These are phyloP conservation scores for Ormosia semicastrata DNA, from an alignment of 306 rosid species.

Conservation along the genomic window DNA sequence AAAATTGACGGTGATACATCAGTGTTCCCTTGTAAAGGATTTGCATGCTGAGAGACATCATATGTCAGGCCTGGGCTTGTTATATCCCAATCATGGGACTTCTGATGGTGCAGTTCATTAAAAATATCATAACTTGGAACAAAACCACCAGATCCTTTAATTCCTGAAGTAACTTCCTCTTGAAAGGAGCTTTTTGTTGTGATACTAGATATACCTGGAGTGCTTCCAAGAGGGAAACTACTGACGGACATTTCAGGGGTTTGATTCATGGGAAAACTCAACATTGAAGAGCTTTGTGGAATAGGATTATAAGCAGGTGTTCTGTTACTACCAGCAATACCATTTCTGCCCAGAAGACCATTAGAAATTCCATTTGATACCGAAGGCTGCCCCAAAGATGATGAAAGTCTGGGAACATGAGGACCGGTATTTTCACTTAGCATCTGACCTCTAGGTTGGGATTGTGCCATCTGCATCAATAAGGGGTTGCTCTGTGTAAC, in stretches of 20 bases:
- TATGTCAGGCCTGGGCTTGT: conserved; percentile 59
- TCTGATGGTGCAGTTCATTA: conserved; percentile 69
- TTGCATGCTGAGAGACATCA: conserved; percentile 60
- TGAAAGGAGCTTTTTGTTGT: conserved; percentile 60
- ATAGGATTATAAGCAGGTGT: conserved; percentile 56
- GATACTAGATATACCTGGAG: conserved; percentile 58
- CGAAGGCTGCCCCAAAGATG: conserved; percentile 55
- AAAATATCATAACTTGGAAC: conserved; percentile 70
- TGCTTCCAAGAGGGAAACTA: conserved; percentile 75
- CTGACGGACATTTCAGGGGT: conserved; percentile 58
- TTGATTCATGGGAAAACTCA: conserved; percentile 78
- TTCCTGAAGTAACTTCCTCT: conserved; percentile 59
- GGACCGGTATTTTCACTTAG: conserved; percentile 50
- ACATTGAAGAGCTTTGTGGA: conserved; percentile 54
- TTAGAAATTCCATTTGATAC: conserved; percentile 54
- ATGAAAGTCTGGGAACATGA: conserved; percentile 65
- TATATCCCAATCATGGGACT: conserved; percentile 80
- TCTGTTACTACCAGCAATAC: conserved; percentile 49
- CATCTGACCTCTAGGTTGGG: conserved; percentile 73
- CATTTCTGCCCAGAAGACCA: conserved; percentile 66
- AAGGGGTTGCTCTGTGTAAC: conserved; percentile 60
- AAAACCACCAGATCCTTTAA: conserved; percentile 58
- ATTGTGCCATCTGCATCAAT: conserved; percentile 69
- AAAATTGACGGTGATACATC: conserved; percentile 63
- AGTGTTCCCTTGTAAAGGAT: conserved; percentile 57